phyloP scores from a whole-genome alignment of 345 rosid species.

The Bruguiera parviflora region DNA sequence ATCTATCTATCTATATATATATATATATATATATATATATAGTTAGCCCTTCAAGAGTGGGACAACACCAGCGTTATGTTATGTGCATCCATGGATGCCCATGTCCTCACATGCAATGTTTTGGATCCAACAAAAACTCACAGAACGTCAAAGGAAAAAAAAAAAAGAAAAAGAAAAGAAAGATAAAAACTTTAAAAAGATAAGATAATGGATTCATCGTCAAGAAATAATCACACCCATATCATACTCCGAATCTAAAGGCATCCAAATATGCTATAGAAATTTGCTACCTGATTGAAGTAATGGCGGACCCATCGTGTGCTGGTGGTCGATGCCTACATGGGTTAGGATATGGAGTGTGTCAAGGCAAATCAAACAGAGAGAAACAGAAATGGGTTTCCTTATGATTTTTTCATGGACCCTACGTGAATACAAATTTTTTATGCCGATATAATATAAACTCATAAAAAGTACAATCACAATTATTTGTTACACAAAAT shows the following conservation, averaged over 20 bases:
- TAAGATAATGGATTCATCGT: background rate
- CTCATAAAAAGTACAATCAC: too few relatives aligned
- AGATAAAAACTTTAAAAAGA: background rate
- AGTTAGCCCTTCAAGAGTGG: background rate
- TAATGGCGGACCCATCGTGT: slow-evolving; percentile 39
- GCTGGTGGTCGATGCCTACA: slow-evolving; percentile 40
- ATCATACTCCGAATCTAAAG: slow-evolving; percentile 24
- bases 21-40: too few relatives aligned
- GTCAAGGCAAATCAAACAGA: slow-evolving; percentile 22
- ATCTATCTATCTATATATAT: too few relatives aligned
- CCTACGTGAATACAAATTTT: too few relatives aligned
- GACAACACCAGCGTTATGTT: background rate
- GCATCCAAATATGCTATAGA: slow-evolving; percentile 6
- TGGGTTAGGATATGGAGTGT: slow-evolving; percentile 26
- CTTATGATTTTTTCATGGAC: background rate
- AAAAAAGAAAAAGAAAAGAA: background rate
- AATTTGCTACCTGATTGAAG: slow-evolving; percentile 25
- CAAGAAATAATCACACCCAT: slow-evolving; percentile 5
- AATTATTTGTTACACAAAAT: too few relatives aligned
- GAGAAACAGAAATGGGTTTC: slow-evolving; percentile 4
- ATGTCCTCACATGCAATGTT: background rate
- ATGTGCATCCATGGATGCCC: background rate
- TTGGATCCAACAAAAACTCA: slow-evolving; percentile 8
- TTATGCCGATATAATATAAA: too few relatives aligned
- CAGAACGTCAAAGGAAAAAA: background rate